Evolutionary conservation across 148 eudicot species (phyloP).

Genomic region (Silene latifolia): DNA sequence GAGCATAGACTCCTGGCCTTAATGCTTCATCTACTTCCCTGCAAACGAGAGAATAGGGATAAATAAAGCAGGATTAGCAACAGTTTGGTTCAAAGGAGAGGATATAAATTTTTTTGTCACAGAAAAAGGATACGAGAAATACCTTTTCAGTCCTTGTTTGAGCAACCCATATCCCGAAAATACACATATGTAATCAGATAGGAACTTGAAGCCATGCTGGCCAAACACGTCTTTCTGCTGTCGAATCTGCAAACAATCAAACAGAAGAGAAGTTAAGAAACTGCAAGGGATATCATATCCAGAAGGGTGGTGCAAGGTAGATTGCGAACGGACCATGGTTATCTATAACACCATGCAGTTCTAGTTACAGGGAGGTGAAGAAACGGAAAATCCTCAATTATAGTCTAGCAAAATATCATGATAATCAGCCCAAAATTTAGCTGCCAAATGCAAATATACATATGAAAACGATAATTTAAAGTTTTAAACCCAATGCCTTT

Average conservation of each 20-base stretch:
- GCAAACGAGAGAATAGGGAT: background rate
- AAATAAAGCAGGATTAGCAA: constrained; percentile 5
- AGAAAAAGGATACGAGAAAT: background rate
- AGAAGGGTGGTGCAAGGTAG: background rate
- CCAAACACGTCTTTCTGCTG: constrained; percentile 79
- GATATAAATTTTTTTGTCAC: background rate
- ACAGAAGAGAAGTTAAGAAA: constrained; percentile 4
- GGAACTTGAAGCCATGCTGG: constrained; percentile 51
- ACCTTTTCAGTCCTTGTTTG: constrained; percentile 68
- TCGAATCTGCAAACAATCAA: constrained; percentile 54
- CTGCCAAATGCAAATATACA: background rate
- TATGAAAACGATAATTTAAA: too few relatives aligned
- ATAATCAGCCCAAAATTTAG: background rate
- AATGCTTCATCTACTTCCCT: constrained; percentile 92
- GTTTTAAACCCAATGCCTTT: too few relatives aligned
- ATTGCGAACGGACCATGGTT: background rate
- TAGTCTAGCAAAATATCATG: too few relatives aligned
- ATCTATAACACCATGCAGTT: background rate
- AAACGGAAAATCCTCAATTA: too few relatives aligned
- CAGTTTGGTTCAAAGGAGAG: background rate
- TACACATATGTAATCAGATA: constrained; percentile 64
- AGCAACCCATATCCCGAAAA: constrained; percentile 74
- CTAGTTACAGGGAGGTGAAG: too few relatives aligned
- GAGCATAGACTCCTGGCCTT: constrained; percentile 85
- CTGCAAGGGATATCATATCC: background rate